Conservation (phyloP, 768 basidiomycete species). For the Pulveroboletus sp. region DNA sequence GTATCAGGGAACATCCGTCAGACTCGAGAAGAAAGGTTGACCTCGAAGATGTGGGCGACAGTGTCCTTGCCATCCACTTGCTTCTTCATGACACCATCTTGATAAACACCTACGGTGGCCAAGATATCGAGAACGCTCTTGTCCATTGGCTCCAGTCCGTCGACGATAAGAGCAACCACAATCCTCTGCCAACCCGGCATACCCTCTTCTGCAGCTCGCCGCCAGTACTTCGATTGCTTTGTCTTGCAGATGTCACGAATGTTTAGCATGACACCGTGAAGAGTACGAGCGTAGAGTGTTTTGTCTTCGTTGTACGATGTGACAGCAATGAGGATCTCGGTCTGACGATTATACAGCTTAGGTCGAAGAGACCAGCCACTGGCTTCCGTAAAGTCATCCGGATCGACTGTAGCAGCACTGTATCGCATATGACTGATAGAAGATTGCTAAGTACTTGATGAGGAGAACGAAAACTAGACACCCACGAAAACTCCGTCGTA, state of each 20-base stretch:
- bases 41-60: conserved; percentile 94
- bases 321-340: conserved; percentile 91
- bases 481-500: conserved; percentile 89
- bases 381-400: conserved; percentile 79
- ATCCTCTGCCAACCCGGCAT: conserved; percentile 89
- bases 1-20: conserved; percentile 3
- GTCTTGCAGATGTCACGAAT: conserved; percentile 97
- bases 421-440: conserved; percentile 77
- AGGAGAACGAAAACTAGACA: conserved; percentile 4
- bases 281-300: conserved; percentile 82
- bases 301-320: conserved; percentile 94
- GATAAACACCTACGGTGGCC: conserved; percentile 88
- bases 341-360: conserved; percentile 82
- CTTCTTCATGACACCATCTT: conserved; percentile 95
- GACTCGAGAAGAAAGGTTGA: conserved; percentile 29
- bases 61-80: conserved; percentile 84
- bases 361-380: conserved; percentile 83
- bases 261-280: conserved; percentile 96
- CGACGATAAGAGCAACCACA: conserved; percentile 83
- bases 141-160: conserved; percentile 94
- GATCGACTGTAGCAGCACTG: conserved; percentile 87
- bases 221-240: conserved; percentile 91
- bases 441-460: not conserved
- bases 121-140: conserved; percentile 88
- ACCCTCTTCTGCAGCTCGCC: conserved; percentile 76